A percentile compares a stretch with the other conserved stretches of the same genome.
These are phyloP conservation scores for Funneliformis geosporum DNA, from an alignment of 192 early-diverging fungal species.

Conservation along the genomic window DNA sequence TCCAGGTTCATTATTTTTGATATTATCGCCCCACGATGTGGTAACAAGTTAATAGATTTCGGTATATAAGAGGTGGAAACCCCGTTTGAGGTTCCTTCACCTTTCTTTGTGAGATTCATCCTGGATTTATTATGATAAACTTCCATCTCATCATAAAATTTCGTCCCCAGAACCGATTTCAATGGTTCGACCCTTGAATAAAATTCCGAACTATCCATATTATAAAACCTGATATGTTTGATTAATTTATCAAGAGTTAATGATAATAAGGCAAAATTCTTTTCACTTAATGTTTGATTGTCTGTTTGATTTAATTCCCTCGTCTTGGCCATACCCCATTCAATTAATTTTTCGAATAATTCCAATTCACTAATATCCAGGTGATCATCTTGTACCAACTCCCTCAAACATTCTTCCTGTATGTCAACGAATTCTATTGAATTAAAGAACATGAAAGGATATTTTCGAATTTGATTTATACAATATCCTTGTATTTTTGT, in stretches of 20 bases:
- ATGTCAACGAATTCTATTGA: not conserved
- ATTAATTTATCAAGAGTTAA: not conserved
- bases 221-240: slow-evolving; percentile 19
- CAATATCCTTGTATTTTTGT: slow-evolving; percentile 26
- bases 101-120: not conserved
- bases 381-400: slow-evolving; percentile 8
- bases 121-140: not conserved
- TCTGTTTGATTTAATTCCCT: not conserved
- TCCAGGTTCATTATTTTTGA: slow-evolving; percentile 11
- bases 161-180: not conserved
- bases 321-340: slow-evolving; percentile 8
- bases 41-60: not conserved
- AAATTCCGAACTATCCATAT: not conserved
- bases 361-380: slow-evolving; percentile 14
- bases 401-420: not conserved
- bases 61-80: not conserved
- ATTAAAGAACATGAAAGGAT: slow-evolving; percentile 10
- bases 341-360: slow-evolving; percentile 21
- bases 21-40: slow-evolving; percentile 1
- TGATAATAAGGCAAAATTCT: not conserved
- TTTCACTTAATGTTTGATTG: not conserved
- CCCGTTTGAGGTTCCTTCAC: not conserved
- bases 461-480: slow-evolving; percentile 19
- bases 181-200: not conserved
- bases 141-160: not conserved